Evolutionary conservation across 2,329 filamentous ascomycete genomes (phyloP).

Genomic region (Geosmithia putterillii): DNA sequence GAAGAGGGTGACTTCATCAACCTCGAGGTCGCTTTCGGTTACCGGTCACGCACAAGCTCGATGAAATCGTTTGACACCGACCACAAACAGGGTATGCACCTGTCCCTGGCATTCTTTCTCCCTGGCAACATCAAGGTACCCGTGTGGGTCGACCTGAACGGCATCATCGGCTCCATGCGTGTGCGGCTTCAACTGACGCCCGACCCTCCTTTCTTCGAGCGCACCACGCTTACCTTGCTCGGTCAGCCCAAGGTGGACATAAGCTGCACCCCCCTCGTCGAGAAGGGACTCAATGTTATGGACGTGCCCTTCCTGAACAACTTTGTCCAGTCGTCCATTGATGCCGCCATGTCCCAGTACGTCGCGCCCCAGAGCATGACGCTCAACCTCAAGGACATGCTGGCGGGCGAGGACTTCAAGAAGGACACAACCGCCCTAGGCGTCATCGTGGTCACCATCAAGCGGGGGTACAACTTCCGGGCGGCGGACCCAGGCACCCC

Average conservation of each 20-base stretch:
- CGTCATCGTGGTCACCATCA: constrained; percentile 53
- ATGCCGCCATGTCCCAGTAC: constrained; percentile 62
- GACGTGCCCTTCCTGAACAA: constrained; percentile 62
- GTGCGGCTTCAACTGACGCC: constrained; percentile 61
- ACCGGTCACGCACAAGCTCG: constrained; percentile 45
- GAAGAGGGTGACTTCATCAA: constrained; percentile 73
- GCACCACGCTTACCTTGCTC: constrained; percentile 62
- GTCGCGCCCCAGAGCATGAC: constrained; percentile 67
- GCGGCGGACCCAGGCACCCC: constrained; percentile 54
- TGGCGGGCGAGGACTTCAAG: constrained; percentile 68
- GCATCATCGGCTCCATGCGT: constrained; percentile 58
- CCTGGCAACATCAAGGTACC: constrained; percentile 40
- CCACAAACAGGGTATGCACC: constrained; percentile 27
- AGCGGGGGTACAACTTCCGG: constrained; percentile 57
- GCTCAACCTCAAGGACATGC: constrained; percentile 63
- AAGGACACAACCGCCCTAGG: constrained; percentile 57
- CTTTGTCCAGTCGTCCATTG: constrained; percentile 63
- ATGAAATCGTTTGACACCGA: constrained; percentile 47
- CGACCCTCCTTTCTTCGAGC: constrained; percentile 65
- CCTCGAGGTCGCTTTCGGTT: constrained; percentile 63
- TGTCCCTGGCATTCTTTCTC: constrained; percentile 61
- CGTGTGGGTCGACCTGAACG: constrained; percentile 65
- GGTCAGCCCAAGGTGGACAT: constrained; percentile 63
- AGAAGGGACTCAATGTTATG: constrained; percentile 60
- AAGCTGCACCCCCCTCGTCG: constrained; percentile 58